These are phyloP conservation scores for Bruguiera hainesii DNA, from an alignment of 441 rosid genomes.

Conservation along the genomic window DNA sequence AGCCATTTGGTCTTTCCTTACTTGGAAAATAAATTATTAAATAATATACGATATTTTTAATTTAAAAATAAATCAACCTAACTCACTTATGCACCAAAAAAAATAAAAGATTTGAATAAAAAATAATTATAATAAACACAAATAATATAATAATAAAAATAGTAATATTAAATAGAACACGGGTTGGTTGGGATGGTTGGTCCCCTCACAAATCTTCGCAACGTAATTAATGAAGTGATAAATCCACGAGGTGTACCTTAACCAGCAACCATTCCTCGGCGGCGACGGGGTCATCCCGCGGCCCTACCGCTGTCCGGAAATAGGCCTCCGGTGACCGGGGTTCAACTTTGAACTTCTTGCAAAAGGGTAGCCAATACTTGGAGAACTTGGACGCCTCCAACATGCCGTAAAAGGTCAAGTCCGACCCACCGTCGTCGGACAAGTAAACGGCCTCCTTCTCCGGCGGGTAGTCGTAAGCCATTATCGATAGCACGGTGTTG, in stretches of 20 bases:
- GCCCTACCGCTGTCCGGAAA: slow-evolving; percentile 17
- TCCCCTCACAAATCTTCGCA: no score
- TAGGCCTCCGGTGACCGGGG: slow-evolving; percentile 49
- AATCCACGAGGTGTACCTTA: slow-evolving; percentile 27
- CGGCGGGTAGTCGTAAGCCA: slow-evolving; percentile 63
- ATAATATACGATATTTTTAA: no score
- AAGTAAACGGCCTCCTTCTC: slow-evolving; percentile 59
- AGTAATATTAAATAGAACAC: no score
- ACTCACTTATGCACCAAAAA: no score
- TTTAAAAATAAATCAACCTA: no score
- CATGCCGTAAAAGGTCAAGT: slow-evolving; percentile 59
- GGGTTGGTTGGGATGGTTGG: no score
- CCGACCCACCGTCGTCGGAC: slow-evolving; percentile 72
- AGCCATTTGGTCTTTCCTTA: no score
- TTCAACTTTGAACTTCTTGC: slow-evolving; percentile 39
- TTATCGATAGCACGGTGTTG: slow-evolving; percentile 60
- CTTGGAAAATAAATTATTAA: no score
- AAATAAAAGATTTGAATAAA: no score
- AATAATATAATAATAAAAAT: no score
- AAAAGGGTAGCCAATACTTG: slow-evolving; percentile 55
- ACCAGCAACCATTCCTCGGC: slow-evolving; percentile 17
- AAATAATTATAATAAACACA: no score
- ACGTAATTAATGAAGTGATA: no score
- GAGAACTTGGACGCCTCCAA: slow-evolving; percentile 71
- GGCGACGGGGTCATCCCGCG: neutral